Evolutionary conservation across 192 early-diverging fungal species (phyloP), one percentile per base, ranked within the genome.

Genomic region (Umbelopsis isabellina): DNA sequence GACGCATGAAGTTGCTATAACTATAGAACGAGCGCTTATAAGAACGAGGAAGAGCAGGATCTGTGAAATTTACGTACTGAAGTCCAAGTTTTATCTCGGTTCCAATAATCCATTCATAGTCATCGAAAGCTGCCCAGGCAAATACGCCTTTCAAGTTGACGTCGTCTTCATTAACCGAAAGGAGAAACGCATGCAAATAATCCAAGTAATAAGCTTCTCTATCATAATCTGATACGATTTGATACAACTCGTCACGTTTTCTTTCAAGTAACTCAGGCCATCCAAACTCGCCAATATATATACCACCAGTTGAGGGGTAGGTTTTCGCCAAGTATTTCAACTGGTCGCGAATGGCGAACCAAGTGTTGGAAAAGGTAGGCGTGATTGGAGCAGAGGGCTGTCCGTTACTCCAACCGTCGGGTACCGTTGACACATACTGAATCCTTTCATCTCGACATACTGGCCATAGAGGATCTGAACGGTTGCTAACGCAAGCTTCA

Each of bases 231-330:
- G 55, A 61, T 8, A 61, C 55, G 30, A 61, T 61, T 18, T 61
- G 55, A 30, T 61, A 61, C 13, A 35, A 30, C 18, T 61, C 55
- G 30, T 25, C 30, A 12, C 55, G 55, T n/a, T 61, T 25, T 30
- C 33, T n/a, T 61, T 61, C 55, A 35, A 61, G 37, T 27, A 30
- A 30, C 13, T 61, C 55, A 4, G 55, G 27, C 55, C 55, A 61
- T 27, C 55, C 55, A 35, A n/a, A 61, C n/a, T 61, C 55, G 15
- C 55, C 33, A 30, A 61, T 61, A 7, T 61, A 61, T n/a, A 61
- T 25, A 16, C 55, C 55, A 35, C 55, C 55, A 8, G 12, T 61
- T 12, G 55, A 16, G 16, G 55, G 55, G 33, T 61, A 61, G 3
- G 55, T 61, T 11, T 27, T 61, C 15, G 55, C 18, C 27, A 61